A percentile compares a stretch with the other conserved stretches of the same genome.
Evolutionary conservation across 1,284 basidiomycete species (phyloP).

Genomic region (Puccinia triticina): DNA sequence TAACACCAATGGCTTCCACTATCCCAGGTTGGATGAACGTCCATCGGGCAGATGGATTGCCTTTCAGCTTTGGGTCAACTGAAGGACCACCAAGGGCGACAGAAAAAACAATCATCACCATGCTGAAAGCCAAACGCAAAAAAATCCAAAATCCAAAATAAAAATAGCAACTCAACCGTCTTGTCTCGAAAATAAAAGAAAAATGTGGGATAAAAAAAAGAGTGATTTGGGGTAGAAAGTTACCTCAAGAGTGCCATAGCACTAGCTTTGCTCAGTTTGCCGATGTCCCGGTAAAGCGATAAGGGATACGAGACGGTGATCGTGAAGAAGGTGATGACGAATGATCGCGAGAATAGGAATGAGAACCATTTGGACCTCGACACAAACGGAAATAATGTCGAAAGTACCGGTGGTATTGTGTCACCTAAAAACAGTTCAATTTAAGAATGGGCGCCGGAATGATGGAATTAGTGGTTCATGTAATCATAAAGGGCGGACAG

Average conservation of each 20-base stretch:
- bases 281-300: constrained; percentile 93
- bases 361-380: constrained; percentile 71
- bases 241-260: constrained; percentile 67
- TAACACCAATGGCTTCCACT: constrained; percentile 90
- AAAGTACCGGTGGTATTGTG: constrained; percentile 90
- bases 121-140: constrained; percentile 67
- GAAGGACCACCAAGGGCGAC: constrained; percentile 84
- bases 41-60: constrained; percentile 67
- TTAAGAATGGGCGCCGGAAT: background rate
- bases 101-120: constrained; percentile 88
- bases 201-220: background rate
- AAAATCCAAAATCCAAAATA: background rate
- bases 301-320: constrained; percentile 88
- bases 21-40: constrained; percentile 75
- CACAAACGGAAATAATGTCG: constrained; percentile 79
- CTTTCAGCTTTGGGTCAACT: constrained; percentile 76
- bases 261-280: constrained; percentile 90
- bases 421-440: constrained; percentile 67
- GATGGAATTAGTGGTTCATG: background rate
- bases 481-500: too few relatives aligned
- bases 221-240: constrained; percentile 63
- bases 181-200: constrained; percentile 60
- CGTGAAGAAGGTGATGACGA: constrained; percentile 83
- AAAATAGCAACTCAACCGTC: background rate
- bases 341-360: constrained; percentile 80